Percentiles rank a stretch among this genome's conserved stretches.
Conservation (phyloP, 2,329 filamentous ascomycete genomes). For the Elsinoe batatas region DNA sequence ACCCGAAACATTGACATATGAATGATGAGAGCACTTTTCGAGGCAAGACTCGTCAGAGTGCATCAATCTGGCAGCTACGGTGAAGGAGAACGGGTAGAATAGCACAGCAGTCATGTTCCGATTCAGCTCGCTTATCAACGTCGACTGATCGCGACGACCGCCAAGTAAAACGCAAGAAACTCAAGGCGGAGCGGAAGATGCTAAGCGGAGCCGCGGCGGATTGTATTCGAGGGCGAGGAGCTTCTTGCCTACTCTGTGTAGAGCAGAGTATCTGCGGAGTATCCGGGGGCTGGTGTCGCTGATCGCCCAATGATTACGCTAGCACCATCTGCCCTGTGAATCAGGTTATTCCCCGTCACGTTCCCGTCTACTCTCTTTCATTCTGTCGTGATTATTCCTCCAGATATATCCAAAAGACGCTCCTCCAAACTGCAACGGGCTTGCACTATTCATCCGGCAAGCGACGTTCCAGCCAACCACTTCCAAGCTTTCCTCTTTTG, state of each 20-base stretch:
- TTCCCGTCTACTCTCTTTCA: neutral
- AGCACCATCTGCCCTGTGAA: neutral
- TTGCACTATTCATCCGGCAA: neutral
- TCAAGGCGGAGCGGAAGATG: constrained; percentile 1
- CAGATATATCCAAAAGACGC: neutral
- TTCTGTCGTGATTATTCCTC: neutral
- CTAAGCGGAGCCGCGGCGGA: neutral
- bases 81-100: too few species aligned
- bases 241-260: neutral
- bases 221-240: neutral
- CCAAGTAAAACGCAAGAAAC: neutral
- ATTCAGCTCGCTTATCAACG: neutral
- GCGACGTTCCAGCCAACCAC: constrained; percentile 8
- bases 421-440: neutral
- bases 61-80: too few species aligned
- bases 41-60: neutral
- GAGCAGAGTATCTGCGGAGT: neutral
- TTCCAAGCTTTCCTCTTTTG: neutral
- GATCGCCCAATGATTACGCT: constrained; percentile 10
- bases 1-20: neutral
- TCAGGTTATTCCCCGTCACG: neutral
- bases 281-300: neutral
- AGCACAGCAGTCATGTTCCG: too few species aligned
- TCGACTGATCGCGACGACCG: neutral
- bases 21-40: neutral